These are phyloP conservation scores for Blastocystis hominis DNA, from an alignment of 352 stramenopile species.

Conservation along the genomic window DNA sequence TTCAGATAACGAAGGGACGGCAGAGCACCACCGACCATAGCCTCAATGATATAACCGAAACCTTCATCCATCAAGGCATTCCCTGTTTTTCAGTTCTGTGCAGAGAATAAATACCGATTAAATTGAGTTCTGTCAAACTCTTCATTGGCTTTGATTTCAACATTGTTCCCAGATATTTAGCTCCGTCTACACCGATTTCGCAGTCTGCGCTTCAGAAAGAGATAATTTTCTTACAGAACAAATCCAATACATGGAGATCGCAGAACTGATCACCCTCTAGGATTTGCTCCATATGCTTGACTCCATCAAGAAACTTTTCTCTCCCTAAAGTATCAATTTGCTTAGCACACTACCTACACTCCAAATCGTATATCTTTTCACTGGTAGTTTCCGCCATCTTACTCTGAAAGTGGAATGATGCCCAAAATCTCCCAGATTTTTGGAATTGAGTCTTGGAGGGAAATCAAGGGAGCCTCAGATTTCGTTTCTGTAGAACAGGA, in stretches of 20 bases:
- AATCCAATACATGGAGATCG: conserved; percentile 41
- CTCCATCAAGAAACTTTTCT: conserved; percentile 37
- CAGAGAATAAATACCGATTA: background rate
- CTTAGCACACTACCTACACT: background rate
- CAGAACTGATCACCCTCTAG: background rate
- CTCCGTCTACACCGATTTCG: conserved; percentile 49
- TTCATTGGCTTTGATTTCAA: background rate
- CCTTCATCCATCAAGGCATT: conserved; percentile 36
- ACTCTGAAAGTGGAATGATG: background rate
- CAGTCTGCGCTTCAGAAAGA: background rate
- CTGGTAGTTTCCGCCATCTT: background rate
- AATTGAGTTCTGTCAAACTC: conserved; percentile 8
- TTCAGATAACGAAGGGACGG: conserved; percentile 14
- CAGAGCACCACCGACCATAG: background rate
- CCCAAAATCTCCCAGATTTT: background rate
- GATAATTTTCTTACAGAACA: background rate
- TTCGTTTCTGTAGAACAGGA: background rate
- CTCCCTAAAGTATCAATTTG: background rate
- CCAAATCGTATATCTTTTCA: conserved; percentile 42
- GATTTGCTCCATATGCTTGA: conserved; percentile 47
- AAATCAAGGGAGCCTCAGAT: background rate
- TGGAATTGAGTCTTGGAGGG: background rate
- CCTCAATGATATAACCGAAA: background rate
- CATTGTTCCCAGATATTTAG: conserved; percentile 9
- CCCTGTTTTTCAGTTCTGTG: background rate